A percentile compares a stretch with the other conserved stretches of the same genome.
phyloP scores from a whole-genome alignment of 805 yeast species.

The Sugiyamaella americana region DNA sequence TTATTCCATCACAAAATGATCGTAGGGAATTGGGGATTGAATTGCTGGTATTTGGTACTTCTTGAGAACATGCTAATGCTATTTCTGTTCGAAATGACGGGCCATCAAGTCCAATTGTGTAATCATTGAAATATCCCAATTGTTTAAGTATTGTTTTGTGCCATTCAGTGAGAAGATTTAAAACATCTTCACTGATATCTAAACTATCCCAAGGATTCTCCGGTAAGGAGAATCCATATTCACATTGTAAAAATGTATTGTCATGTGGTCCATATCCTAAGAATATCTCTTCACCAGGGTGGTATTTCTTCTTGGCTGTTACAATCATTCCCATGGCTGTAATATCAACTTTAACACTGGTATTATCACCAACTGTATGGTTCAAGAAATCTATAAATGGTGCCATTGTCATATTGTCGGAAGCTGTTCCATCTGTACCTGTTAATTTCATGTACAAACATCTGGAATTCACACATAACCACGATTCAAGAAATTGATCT shows the following conservation, averaged over 20 bases:
- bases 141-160: conserved; percentile 45
- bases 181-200: conserved; percentile 50
- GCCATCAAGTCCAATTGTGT: conserved; percentile 49
- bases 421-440: conserved; percentile 33
- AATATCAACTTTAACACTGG: conserved; percentile 31
- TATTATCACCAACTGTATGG: conserved; percentile 42
- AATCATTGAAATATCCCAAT: conserved; percentile 63
- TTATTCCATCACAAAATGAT: conserved; percentile 10
- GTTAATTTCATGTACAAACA: conserved; percentile 72
- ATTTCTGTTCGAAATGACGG: conserved; percentile 70
- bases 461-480: conserved; percentile 88
- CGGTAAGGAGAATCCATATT: conserved; percentile 71
- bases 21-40: conserved; percentile 1
- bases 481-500: conserved; percentile 51
- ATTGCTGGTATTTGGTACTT: neutral
- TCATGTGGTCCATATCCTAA: conserved; percentile 86
- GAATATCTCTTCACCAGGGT: conserved; percentile 50
- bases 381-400: conserved; percentile 88
- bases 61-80: conserved; percentile 48
- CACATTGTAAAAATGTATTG: conserved; percentile 73
- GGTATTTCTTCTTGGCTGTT: conserved; percentile 32
- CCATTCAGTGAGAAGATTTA: conserved; percentile 31
- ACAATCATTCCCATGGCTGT: conserved; percentile 50
- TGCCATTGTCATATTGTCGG: conserved; percentile 74
- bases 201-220: conserved; percentile 63